These are phyloP conservation scores for Carpinus viminea DNA, from an alignment of 306 rosid species.

Conservation along the genomic window DNA sequence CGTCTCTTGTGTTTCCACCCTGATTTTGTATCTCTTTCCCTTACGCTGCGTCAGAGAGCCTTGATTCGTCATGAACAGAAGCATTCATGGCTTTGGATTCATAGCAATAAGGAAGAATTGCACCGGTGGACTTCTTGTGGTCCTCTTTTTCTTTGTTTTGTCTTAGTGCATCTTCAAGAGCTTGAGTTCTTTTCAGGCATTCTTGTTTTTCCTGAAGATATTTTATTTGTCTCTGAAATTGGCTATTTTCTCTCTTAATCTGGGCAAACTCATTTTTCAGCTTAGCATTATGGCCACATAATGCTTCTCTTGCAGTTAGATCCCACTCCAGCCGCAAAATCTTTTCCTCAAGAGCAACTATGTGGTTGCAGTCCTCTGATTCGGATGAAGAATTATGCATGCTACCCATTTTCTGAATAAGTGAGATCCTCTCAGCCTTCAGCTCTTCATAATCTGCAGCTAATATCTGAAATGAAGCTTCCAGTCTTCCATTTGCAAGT, in stretches of 20 bases:
- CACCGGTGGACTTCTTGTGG: constrained; percentile 25
- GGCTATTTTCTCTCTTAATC: constrained; percentile 29
- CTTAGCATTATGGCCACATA: constrained; percentile 31
- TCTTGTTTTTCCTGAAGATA: constrained; percentile 43
- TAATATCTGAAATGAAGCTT: constrained; percentile 39
- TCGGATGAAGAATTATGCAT: constrained; percentile 36
- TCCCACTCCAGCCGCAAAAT: constrained; percentile 47
- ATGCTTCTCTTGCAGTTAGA: constrained; percentile 36
- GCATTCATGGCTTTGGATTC: constrained; percentile 8
- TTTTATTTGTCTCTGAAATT: no score
- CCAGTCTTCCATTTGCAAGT: constrained; percentile 47
- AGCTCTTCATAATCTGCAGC: constrained; percentile 52
- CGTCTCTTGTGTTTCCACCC: no score
- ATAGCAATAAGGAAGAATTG: constrained; percentile 1
- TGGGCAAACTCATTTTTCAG: constrained; percentile 41
- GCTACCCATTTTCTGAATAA: constrained; percentile 31
- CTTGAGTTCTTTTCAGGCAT: constrained; percentile 34
- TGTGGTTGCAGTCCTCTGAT: constrained; percentile 37
- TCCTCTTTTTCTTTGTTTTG: constrained; percentile 46
- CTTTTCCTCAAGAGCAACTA: constrained; percentile 52
- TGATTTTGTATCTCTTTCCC: no score
- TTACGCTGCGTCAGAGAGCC: no score
- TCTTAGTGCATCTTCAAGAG: constrained; percentile 48
- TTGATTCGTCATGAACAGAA: constrained; percentile 30
- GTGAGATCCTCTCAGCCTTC: constrained; percentile 40